Conservation (phyloP, 2,329 filamentous ascomycete species). For the Fusarium setosum region DNA sequence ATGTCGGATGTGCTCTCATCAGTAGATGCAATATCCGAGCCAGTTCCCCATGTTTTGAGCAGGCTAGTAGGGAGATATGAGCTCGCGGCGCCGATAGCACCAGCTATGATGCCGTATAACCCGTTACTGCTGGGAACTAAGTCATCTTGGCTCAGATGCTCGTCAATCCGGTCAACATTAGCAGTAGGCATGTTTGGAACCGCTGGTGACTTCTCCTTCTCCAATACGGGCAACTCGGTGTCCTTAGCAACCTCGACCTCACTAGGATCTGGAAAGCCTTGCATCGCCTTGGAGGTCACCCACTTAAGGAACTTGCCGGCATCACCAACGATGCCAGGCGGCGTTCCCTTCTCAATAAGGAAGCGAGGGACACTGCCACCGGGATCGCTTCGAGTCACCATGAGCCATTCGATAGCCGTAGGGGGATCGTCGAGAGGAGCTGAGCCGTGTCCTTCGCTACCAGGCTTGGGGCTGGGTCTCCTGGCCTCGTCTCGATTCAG, state of each 20-base stretch:
- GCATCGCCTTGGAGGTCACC: slow-evolving; percentile 59
- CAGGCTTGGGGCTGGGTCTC: slow-evolving; percentile 25
- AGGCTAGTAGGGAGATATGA: slow-evolving; percentile 56
- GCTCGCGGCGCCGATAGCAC: slow-evolving; percentile 62
- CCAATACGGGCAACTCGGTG: slow-evolving; percentile 2
- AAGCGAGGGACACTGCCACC: slow-evolving; percentile 90
- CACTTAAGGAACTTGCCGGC: slow-evolving; percentile 86
- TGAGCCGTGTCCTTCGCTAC: slow-evolving; percentile 25
- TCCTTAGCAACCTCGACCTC: slow-evolving; percentile 5
- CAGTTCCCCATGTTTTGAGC: slow-evolving; percentile 43
- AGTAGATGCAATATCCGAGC: slow-evolving; percentile 40
- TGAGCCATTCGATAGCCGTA: slow-evolving; percentile 84
- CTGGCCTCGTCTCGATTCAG: slow-evolving; percentile 41
- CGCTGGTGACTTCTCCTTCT: slow-evolving; percentile 5
- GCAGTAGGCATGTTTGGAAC: slow-evolving; percentile 45
- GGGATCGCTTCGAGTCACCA: slow-evolving; percentile 90
- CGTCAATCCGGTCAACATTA: slow-evolving; percentile 39
- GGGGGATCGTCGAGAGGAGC: slow-evolving; percentile 44
- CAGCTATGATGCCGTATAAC: slow-evolving; percentile 66
- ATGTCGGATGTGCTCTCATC: slow-evolving; percentile 41
- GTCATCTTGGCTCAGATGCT: slow-evolving; percentile 39
- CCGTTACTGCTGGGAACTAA: slow-evolving; percentile 56
- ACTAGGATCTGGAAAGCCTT: slow-evolving; percentile 46
- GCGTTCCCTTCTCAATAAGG: slow-evolving; percentile 91
- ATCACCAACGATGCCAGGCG: slow-evolving; percentile 81